Base-by-base conservation (phyloP, 257 asterid species). In the Primulina eburnea region DNA sequence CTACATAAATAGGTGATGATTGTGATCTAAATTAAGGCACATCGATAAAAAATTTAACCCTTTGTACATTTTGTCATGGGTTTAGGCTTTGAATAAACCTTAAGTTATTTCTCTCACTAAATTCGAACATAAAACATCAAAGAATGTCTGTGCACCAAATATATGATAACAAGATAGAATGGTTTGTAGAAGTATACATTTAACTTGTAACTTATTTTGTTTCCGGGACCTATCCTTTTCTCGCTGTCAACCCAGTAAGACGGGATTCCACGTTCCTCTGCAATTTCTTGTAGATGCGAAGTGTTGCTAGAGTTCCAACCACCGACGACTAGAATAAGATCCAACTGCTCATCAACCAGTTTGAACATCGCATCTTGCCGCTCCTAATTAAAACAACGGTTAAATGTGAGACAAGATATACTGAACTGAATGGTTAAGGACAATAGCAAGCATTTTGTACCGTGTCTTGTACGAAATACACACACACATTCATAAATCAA, bases 221-320 rank as follows among this genome's bases (percentile, higher is more conserved):
- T 88, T 78, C 96, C 99, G 61, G 97, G 99, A 35, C 98, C 97
- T 53, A 94, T 71, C 78, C 97, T 89, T 85, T 78, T 76, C 87
- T 84, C 96, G 38, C 83, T 82, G 84, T 94, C 99, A 30, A 94
- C 71, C 99, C 99, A 94, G 72, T 89, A 94, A 12, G 99, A 94
- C 67, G 99, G 97, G 73, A 94, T 94, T 71, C 88, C 96, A 33
- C 88, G 95, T 34, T 77, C 88, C 85, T 94, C 99, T 9, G 97
- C 87, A 57, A 94, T 94, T 83, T 94, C 99, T 80, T 89, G 99
- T 59, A 94, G 86, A 75, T 91, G 99, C 4, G 99, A 91, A 61
- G 99, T 91, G 93, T 94, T 94, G 81, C 99, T 94, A 17, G 99
- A 91, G 95, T 94, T 91, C 98, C 97, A 94, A 24, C 99, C 99